Evolutionary conservation across 1,284 basidiomycete genomes (phyloP), one percentile per base, ranked within the genome.

Genomic region (Dichomitus squalens): DNA sequence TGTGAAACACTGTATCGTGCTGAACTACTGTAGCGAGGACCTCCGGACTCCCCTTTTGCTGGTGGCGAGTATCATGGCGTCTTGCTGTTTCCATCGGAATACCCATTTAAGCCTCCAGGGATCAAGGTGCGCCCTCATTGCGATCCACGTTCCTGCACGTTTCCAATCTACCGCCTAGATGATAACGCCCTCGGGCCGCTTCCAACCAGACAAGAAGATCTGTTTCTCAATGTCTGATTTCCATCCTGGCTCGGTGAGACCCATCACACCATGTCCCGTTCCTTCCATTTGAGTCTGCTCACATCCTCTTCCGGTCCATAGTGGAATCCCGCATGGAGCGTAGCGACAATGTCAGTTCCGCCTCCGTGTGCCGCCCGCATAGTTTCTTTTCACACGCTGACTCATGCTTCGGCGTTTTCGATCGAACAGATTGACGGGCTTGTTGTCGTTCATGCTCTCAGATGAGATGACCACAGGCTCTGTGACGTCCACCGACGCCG

Each of bases 391-490:
- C 20, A 34, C 18, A 43, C 9, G 8, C 23, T 25, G 14, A 49
- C 27, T 27, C 21, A 18, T 40, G 7, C 7, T 16, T n/a, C 53
- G 18, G 9, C 8, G n/a, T 27, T 33, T 58, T 47, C 49, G 35
- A 51, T 57, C 31, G 20, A 53, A 64, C 66, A 96, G 94, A 74
- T 82, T 97, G 63, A 96, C 95, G n/a, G 95, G 95, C 31, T 80
- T 98, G 21, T 79, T 97, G 41, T 95, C 93, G 6, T 98, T 98
- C 77, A 97, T 97, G 96, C 83, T 96, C 53, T 90, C 92, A 2
- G 94, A 98, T 67, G 95, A 98, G 78, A 95, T 97, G 85, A 98
- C 95, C 0, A 96, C 95, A 0, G 95, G 95, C 11, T 93, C 92
- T 1, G 86, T 96, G 43, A 92, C 85, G 16, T 88, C 92, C 0